A percentile compares a stretch with the other conserved stretches of the same genome.
Evolutionary conservation across 345 rosid species (phyloP).

Genomic region (Hibiscus mutabilis): DNA sequence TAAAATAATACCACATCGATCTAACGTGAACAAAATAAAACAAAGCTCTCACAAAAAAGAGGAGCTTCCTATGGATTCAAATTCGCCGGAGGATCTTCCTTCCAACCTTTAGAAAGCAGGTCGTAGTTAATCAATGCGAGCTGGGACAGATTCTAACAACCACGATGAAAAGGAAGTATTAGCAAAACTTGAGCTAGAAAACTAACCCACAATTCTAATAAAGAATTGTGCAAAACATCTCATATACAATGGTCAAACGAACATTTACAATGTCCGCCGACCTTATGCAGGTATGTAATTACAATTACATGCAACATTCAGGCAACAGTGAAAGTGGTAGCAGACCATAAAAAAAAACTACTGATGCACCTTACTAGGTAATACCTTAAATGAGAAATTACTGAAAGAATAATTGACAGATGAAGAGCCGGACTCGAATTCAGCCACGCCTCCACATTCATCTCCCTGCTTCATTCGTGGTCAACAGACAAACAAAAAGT

Average conservation of each 20-base stretch:
- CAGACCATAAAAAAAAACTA: not conserved
- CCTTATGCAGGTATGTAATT: not conserved
- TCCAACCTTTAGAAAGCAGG: slow-evolving; percentile 94
- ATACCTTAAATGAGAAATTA: slow-evolving; percentile 98
- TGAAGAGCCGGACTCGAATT: slow-evolving; percentile 64
- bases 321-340: not conserved
- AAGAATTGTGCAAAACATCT: not conserved
- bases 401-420: slow-evolving; percentile 89
- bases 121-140: slow-evolving; percentile 97
- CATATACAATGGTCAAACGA: not conserved
- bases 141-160: slow-evolving; percentile 82
- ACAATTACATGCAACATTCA: not conserved
- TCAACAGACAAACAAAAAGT: slow-evolving; percentile 7
- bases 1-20: slow-evolving; percentile 17
- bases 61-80: slow-evolving; percentile 29
- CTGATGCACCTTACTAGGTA: not conserved
- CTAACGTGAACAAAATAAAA: not conserved
- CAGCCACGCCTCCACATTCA: slow-evolving; percentile 64
- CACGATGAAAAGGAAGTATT: slow-evolving; percentile 11
- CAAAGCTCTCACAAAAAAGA: slow-evolving; percentile 9
- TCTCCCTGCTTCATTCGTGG: slow-evolving; percentile 55
- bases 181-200: not conserved
- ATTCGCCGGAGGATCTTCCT: slow-evolving; percentile 60
- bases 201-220: not conserved
- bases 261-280: not conserved